Conservation (phyloP, 2,329 filamentous ascomycete species). For the Aspergillus persii region DNA sequence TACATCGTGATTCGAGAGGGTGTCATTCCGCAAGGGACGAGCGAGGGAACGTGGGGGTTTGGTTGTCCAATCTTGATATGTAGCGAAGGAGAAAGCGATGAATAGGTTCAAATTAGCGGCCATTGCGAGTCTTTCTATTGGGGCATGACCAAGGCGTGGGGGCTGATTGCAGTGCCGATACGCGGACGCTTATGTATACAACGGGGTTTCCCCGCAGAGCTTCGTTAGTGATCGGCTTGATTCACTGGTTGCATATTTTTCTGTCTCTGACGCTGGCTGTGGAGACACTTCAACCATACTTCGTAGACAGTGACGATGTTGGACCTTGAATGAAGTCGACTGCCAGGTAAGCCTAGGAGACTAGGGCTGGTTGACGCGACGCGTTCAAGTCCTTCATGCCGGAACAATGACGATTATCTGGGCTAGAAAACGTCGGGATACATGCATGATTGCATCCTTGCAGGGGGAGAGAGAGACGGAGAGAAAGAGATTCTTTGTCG, state of each 20-base stretch:
- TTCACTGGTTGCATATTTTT: not conserved
- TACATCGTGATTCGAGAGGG: not conserved
- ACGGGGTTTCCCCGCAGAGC: not conserved
- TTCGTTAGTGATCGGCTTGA: not conserved
- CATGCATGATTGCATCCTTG: not conserved
- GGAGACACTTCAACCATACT: not conserved
- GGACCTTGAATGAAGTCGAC: not conserved
- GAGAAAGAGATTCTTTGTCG: not conserved
- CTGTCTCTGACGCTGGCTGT: not conserved
- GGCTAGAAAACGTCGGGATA: not conserved
- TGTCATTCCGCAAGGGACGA: not conserved
- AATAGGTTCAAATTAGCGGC: not conserved
- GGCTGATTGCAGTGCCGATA: not conserved
- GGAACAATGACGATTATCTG: not conserved
- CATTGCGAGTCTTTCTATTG: not conserved
- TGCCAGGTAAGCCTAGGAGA: not conserved
- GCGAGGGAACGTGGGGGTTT: constrained; percentile 5
- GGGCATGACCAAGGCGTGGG: not conserved
- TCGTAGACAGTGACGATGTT: not conserved
- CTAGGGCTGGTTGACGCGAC: not conserved
- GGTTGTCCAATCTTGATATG: not conserved
- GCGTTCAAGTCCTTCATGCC: not conserved
- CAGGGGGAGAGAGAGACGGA: not conserved
- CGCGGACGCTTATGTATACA: not conserved
- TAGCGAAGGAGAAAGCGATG: not conserved